Evolutionary conservation across 1,284 basidiomycete genomes (phyloP).

Genomic region (Polyporus tsugae): DNA sequence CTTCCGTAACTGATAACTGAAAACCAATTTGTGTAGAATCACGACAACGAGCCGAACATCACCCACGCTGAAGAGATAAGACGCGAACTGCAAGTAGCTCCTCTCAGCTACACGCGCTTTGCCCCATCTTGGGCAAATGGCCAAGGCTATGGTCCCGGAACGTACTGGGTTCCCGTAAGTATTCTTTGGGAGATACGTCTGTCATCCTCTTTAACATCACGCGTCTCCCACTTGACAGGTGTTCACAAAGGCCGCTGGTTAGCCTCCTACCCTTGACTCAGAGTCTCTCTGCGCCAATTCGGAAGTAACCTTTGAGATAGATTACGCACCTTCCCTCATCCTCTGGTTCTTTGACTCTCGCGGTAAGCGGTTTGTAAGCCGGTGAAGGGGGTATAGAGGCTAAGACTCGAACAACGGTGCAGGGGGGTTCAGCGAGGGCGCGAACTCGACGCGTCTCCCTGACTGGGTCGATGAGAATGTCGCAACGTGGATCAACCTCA

Average conservation of each 20-base stretch:
- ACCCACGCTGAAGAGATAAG: slow-evolving; percentile 67
- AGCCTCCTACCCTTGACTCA: neutral
- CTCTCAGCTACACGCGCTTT: slow-evolving; percentile 67
- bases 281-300: neutral
- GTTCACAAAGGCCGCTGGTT: slow-evolving; percentile 23
- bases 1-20: neutral
- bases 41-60: slow-evolving; percentile 74
- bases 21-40: slow-evolving; percentile 54
- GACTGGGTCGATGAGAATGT: slow-evolving; percentile 76
- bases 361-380: slow-evolving; percentile 44
- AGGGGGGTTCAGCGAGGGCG: slow-evolving; percentile 59
- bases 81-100: slow-evolving; percentile 62
- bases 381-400: neutral
- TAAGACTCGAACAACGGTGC: neutral
- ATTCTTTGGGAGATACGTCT: neutral
- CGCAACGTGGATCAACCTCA: slow-evolving; percentile 63
- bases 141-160: slow-evolving; percentile 61
- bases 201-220: neutral
- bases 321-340: slow-evolving; percentile 57
- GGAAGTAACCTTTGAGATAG: slow-evolving; percentile 39
- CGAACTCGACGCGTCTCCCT: slow-evolving; percentile 53
- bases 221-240: slow-evolving; percentile 12
- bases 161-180: slow-evolving; percentile 76
- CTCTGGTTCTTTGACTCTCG: slow-evolving; percentile 81
- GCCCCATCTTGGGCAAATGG: slow-evolving; percentile 69